These are phyloP conservation scores for Sarocladiaceae sp. DNA, from an alignment of 2,329 filamentous ascomycete genomes.

Conservation along the genomic window DNA sequence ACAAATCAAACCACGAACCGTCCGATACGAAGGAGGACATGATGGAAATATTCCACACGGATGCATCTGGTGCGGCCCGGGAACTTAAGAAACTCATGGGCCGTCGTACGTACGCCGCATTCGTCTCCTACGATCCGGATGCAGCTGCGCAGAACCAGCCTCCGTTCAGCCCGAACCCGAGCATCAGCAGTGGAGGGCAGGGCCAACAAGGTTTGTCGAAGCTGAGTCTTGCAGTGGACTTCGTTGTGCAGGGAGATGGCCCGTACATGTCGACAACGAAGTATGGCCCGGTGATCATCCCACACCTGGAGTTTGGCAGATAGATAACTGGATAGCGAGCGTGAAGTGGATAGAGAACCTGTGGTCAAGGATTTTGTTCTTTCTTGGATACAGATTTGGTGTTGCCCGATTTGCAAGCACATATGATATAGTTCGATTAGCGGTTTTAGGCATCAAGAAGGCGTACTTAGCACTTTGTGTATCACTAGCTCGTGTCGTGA, in stretches of 20 bases:
- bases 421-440: no score
- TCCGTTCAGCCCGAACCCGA: slow-evolving; percentile 33
- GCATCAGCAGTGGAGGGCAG: slow-evolving; percentile 25
- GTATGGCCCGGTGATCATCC: slow-evolving; percentile 94
- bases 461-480: no score
- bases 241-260: slow-evolving; percentile 91
- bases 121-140: slow-evolving; percentile 92
- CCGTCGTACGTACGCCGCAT: slow-evolving; percentile 84
- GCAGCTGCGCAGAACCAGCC: slow-evolving; percentile 43
- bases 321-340: slow-evolving; percentile 26
- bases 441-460: no score
- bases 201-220: slow-evolving; percentile 49
- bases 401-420: no score
- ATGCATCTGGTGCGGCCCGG: slow-evolving; percentile 76
- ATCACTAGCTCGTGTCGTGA: no score
- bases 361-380: neutral
- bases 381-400: neutral
- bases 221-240: slow-evolving; percentile 88
- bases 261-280: slow-evolving; percentile 80
- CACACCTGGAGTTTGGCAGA: slow-evolving; percentile 72
- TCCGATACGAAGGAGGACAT: slow-evolving; percentile 98
- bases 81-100: slow-evolving; percentile 93
- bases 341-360: neutral
- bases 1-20: slow-evolving; percentile 66
- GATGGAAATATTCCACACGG: slow-evolving; percentile 99